These are phyloP conservation scores for Schizosaccharomyces octosporus DNA, from an alignment of 805 yeast species.

Conservation along the genomic window DNA sequence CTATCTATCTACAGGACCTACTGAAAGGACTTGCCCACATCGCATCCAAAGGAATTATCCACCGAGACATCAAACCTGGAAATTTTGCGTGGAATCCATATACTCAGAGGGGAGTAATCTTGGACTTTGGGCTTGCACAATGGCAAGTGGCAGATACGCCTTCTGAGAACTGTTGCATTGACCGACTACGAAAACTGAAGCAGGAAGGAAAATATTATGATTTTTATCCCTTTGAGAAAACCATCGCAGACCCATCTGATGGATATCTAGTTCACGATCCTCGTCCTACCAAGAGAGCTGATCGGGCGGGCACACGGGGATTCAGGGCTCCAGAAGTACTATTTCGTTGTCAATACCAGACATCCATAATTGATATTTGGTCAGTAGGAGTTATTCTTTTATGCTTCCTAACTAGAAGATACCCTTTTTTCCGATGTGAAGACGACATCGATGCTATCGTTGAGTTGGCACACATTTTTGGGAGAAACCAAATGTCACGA, in stretches of 20 bases:
- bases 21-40: neutral
- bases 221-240: neutral
- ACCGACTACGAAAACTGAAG: neutral
- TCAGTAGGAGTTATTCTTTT: neutral
- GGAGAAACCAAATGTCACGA: neutral
- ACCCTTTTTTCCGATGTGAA: constrained; percentile 1
- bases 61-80: constrained; percentile 1
- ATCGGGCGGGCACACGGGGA: constrained; percentile 2
- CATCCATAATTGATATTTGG: neutral
- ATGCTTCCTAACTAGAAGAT: neutral
- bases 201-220: neutral
- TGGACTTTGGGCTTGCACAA: constrained; percentile 2
- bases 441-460: constrained; percentile 1
- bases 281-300: neutral
- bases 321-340: constrained; percentile 2
- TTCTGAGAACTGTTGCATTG: neutral
- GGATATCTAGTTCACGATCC: neutral
- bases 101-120: neutral
- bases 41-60: neutral
- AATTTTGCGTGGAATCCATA: constrained; percentile 2
- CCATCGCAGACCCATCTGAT: neutral
- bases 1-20: neutral
- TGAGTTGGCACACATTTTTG: constrained; percentile 1
- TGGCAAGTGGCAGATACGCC: neutral
- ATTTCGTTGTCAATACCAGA: neutral